Percentiles rank a stretch among this genome's conserved stretches.
These are phyloP conservation scores for Leucocoprinus sp. DNA, from an alignment of 768 basidiomycete genomes.

Conservation along the genomic window DNA sequence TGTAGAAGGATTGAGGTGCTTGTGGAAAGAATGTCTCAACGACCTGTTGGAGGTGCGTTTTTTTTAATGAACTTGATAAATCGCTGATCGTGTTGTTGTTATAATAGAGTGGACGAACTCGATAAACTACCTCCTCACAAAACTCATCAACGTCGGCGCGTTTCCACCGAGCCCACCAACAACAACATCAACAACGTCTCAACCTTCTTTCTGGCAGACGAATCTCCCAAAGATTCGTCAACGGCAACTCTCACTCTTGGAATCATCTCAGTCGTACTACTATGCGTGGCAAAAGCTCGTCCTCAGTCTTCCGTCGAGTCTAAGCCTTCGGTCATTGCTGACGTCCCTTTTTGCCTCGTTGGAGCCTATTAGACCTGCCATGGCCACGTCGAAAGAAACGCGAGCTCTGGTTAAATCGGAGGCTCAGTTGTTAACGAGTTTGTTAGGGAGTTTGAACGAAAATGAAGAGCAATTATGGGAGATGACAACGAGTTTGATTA, in stretches of 20 bases:
- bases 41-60: slow-evolving; percentile 33
- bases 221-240: slow-evolving; percentile 41
- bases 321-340: slow-evolving; percentile 49
- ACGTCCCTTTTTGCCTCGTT: slow-evolving; percentile 51
- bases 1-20: slow-evolving; percentile 45
- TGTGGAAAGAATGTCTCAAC: slow-evolving; percentile 34
- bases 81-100: slow-evolving; percentile 2
- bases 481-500: slow-evolving; percentile 34
- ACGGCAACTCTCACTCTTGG: slow-evolving; percentile 22
- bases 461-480: slow-evolving; percentile 46
- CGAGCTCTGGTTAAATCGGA: slow-evolving; percentile 45
- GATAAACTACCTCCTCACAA: slow-evolving; percentile 48
- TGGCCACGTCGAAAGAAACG: slow-evolving; percentile 22
- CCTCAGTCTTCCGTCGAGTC: slow-evolving; percentile 38
- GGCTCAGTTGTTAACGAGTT: slow-evolving; percentile 36
- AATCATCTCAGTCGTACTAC: slow-evolving; percentile 32
- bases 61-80: slow-evolving; percentile 1
- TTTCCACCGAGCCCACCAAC: slow-evolving; percentile 47
- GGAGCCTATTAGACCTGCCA: slow-evolving; percentile 19
- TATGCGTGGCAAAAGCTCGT: slow-evolving; percentile 42
- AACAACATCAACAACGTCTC: slow-evolving; percentile 45
- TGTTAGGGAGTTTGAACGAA: slow-evolving; percentile 45
- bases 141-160: slow-evolving; percentile 59
- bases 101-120: slow-evolving; percentile 30
- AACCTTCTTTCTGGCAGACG: slow-evolving; percentile 62